Percentiles rank a stretch among this genome's conserved stretches.
These are phyloP conservation scores for Diaporthe aspalathi DNA, from an alignment of 2,329 filamentous ascomycete genomes.

Conservation along the genomic window DNA sequence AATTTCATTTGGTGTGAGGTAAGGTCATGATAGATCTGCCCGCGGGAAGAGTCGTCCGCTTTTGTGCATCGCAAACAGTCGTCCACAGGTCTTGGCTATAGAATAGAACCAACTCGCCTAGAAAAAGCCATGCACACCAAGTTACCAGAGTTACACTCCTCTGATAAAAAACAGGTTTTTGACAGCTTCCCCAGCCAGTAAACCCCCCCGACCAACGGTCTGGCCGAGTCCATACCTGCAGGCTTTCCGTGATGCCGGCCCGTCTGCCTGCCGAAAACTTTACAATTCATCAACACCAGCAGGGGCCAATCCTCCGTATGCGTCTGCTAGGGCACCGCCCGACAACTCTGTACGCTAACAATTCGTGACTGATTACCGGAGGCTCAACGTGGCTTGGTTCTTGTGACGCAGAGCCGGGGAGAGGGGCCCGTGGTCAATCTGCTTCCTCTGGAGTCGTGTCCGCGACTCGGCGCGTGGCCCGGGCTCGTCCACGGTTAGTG, in stretches of 20 bases:
- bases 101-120: conserved; percentile 14
- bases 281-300: background rate
- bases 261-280: background rate
- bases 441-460: conserved; percentile 1
- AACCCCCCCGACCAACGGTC: conserved; percentile 14
- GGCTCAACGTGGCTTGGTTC: background rate
- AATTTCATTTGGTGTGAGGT: background rate
- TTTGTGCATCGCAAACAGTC: background rate
- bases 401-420: background rate
- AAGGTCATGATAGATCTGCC: background rate
- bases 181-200: conserved; percentile 15
- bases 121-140: conserved; percentile 14
- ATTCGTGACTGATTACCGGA: background rate
- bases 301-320: background rate
- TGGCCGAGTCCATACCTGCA: conserved; percentile 29
- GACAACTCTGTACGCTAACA: background rate
- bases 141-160: conserved; percentile 13
- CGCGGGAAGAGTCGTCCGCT: background rate
- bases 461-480: background rate
- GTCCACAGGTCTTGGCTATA: background rate
- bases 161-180: conserved; percentile 32
- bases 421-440: background rate
- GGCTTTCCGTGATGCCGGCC: conserved; percentile 6
- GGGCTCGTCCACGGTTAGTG: background rate
- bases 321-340: background rate